Evolutionary conservation across 805 yeast genomes (phyloP), one percentile per base, ranked within the genome.

Genomic region (Candida nemodendra): DNA sequence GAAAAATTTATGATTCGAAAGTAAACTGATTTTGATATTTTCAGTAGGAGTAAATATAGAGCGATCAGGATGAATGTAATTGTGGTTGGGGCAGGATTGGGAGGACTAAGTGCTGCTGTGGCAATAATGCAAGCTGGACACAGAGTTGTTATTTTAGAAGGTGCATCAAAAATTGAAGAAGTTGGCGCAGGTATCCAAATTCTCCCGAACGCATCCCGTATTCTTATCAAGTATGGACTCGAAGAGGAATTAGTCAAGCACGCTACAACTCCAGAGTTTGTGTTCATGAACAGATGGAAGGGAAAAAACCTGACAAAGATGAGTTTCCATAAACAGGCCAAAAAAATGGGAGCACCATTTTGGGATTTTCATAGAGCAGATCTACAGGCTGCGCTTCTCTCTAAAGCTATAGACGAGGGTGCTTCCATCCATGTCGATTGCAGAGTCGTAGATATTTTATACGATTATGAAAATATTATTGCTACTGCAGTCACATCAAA

Each of bases 111-210:
- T 15, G 53, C 56, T 16, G 52, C 56, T 18, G 54, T 55, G 19
- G 41, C 53, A 4, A 41, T 51, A 21, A 29, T 26, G 9, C 15
- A 38, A 16, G 44, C 51, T 5, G 58, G 57, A 7, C 60, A 55
- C 32, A 38, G 44, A 9, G 59, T 56, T 5, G 33, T 34, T 11
- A 32, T 56, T 7, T 41, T 54, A 13, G 61, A 56, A 35, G 48
- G 48, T 26, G 58, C 59, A 16, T 36, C 38, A 9, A 41, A 44
- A 18, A 47, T 53, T n/a, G 47, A 48, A 4, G 61, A 56, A 38
- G 57, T 56, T 27, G 61, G 61, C 9, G 61, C 61, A 12, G 61
- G 61, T 15, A 51, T 56, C 27, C 61, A 56, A 42, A 36, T 51
- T 18, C 49, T 59, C 18, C 62, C 63, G 11, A 53, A 54, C 11